A percentile compares a stretch with the other conserved stretches of the same genome.
These are phyloP conservation scores for Eucalyptus regnans DNA, from an alignment of 345 rosid species.

Conservation along the genomic window DNA sequence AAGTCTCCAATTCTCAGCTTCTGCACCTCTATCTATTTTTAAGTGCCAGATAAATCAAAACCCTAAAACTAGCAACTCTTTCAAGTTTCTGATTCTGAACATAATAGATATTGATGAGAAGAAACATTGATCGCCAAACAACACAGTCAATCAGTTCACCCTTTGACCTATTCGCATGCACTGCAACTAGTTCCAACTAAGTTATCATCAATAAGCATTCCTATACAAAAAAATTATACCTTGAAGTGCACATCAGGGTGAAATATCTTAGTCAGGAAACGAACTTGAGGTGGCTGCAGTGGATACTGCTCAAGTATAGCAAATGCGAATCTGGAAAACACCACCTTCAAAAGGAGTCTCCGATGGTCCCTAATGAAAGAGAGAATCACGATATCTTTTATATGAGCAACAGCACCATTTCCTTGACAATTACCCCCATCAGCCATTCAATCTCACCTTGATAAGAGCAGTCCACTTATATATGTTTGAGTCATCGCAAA, in stretches of 20 bases:
- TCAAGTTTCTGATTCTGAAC: background rate
- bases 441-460: constrained; percentile 34
- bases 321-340: constrained; percentile 83
- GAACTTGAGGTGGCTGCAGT: constrained; percentile 97
- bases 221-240: constrained; percentile 17
- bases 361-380: constrained; percentile 59
- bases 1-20: background rate
- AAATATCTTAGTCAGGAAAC: constrained; percentile 91
- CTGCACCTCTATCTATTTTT: background rate
- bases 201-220: background rate
- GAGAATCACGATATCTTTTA: background rate
- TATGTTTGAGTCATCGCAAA: constrained; percentile 91
- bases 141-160: background rate
- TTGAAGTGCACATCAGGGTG: constrained; percentile 99
- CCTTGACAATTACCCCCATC: background rate
- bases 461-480: constrained; percentile 98
- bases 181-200: background rate
- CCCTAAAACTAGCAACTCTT: background rate
- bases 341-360: constrained; percentile 99
- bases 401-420: background rate
- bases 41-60: background rate
- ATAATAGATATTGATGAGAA: background rate
- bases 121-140: background rate
- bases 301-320: constrained; percentile 97
- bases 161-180: background rate